Conservation (phyloP, 2,329 filamentous ascomycete genomes). For the Calonectria hawksworthii region DNA sequence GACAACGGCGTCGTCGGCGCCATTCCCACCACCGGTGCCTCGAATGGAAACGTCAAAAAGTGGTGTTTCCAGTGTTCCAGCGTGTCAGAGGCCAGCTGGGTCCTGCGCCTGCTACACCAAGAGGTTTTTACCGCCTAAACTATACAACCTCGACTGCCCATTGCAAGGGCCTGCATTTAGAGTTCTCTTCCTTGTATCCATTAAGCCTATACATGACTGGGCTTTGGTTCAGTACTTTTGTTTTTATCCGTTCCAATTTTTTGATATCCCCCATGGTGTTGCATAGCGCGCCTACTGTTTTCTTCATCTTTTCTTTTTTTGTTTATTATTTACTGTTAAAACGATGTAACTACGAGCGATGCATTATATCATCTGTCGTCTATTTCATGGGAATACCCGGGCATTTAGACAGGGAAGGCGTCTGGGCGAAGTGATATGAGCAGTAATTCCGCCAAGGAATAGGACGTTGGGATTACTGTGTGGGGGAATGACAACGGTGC, state of each 20-base stretch:
- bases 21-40: slow-evolving; percentile 65
- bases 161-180: not conserved
- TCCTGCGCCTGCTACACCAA: slow-evolving; percentile 69
- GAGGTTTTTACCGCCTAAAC: slow-evolving; percentile 61
- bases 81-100: slow-evolving; percentile 67
- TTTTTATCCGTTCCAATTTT: slow-evolving; percentile 24
- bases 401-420: slow-evolving; percentile 45
- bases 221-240: not conserved
- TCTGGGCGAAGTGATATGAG: slow-evolving; percentile 29
- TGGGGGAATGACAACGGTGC: slow-evolving; percentile 14
- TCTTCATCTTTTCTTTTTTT: slow-evolving; percentile 21
- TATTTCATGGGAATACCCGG: slow-evolving; percentile 27
- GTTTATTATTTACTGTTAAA: slow-evolving; percentile 16
- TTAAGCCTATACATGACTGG: slow-evolving; percentile 16
- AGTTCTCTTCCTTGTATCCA: slow-evolving; percentile 11
- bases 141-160: slow-evolving; percentile 4
- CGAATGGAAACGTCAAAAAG: slow-evolving; percentile 70
- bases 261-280: slow-evolving; percentile 45
- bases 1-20: slow-evolving; percentile 69
- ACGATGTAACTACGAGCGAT: slow-evolving; percentile 33
- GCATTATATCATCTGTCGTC: slow-evolving; percentile 35
- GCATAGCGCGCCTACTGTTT: slow-evolving; percentile 29
- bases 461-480: slow-evolving; percentile 24
- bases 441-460: not conserved
- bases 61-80: slow-evolving; percentile 75